Conservation (phyloP, 208 protist genomes). For the Phytomonas francai region DNA sequence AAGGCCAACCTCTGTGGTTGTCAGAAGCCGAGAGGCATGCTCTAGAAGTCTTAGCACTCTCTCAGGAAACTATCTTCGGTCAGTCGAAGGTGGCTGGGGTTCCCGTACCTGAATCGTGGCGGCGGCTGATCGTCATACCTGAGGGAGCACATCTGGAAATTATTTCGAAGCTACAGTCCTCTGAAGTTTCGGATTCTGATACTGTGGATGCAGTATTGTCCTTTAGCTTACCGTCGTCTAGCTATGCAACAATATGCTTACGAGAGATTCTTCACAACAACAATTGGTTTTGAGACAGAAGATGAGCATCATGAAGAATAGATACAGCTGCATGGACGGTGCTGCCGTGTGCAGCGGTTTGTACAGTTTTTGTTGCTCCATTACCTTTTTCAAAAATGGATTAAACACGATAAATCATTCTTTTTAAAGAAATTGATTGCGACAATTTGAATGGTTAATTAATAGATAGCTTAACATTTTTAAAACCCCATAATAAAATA, state of each 20-base stretch:
- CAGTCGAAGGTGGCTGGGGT: constrained; percentile 59
- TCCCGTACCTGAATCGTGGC: constrained; percentile 45
- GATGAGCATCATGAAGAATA: neutral
- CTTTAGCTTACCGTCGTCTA: constrained; percentile 66
- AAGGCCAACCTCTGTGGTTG: constrained; percentile 7
- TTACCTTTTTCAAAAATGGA: neutral
- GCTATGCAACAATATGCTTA: constrained; percentile 78
- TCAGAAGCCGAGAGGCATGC: constrained; percentile 16
- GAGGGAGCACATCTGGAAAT: constrained; percentile 3
- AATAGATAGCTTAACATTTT: neutral
- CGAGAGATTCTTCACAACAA: constrained; percentile 60
- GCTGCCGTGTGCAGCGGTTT: neutral
- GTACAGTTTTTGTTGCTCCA: neutral
- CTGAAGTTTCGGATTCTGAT: constrained; percentile 1
- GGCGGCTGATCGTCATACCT: constrained; percentile 33
- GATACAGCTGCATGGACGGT: neutral
- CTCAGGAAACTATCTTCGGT: constrained; percentile 20
- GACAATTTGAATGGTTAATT: neutral
- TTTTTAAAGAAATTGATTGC: neutral
- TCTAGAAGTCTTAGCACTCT: constrained; percentile 19
- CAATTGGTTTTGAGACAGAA: constrained; percentile 42
- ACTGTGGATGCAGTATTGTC: constrained; percentile 15
- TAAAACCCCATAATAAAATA: neutral
- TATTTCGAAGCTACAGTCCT: neutral
- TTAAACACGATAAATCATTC: neutral